phyloP scores from a whole-genome alignment of 2,329 filamentous ascomycete species.

The Colletotrichum simmondsii region DNA sequence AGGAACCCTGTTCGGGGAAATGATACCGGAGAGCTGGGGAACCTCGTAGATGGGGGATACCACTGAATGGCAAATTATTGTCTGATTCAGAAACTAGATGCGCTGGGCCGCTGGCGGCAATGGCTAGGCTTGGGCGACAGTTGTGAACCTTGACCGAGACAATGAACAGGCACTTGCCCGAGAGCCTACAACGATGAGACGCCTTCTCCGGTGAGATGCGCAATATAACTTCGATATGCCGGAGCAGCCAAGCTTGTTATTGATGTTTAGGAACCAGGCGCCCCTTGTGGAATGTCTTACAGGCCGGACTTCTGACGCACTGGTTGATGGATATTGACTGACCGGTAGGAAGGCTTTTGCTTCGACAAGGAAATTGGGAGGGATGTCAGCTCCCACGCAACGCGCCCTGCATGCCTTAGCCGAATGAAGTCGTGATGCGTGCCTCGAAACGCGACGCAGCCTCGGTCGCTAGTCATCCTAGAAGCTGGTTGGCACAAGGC shows the following conservation, averaged over 20 bases:
- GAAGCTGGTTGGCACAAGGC: neutral
- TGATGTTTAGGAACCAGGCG: neutral
- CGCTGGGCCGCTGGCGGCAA: neutral
- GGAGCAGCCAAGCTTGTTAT: neutral
- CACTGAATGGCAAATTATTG: neutral
- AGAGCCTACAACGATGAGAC: neutral
- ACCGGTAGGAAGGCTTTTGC: neutral
- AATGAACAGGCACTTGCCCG: neutral
- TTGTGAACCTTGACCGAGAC: slow-evolving; percentile 1
- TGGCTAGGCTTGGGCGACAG: neutral
- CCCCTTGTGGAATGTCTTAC: slow-evolving; percentile 17
- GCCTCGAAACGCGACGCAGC: neutral
- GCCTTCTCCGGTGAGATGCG: neutral
- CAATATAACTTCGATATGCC: neutral
- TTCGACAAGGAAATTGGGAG: neutral
- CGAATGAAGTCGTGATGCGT: neutral
- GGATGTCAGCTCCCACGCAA: slow-evolving; percentile 2
- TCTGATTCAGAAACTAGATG: neutral
- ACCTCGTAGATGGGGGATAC: neutral
- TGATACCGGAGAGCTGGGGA: slow-evolving; percentile 2
- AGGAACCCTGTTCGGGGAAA: neutral
- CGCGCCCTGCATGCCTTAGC: slow-evolving; percentile 13
- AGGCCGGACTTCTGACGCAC: neutral
- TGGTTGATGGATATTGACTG: neutral
- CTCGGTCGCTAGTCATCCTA: neutral